Evolutionary conservation across 257 asterid species (phyloP), one percentile per base, ranked within the genome.

Genomic region (Anisodus acutangulus): DNA sequence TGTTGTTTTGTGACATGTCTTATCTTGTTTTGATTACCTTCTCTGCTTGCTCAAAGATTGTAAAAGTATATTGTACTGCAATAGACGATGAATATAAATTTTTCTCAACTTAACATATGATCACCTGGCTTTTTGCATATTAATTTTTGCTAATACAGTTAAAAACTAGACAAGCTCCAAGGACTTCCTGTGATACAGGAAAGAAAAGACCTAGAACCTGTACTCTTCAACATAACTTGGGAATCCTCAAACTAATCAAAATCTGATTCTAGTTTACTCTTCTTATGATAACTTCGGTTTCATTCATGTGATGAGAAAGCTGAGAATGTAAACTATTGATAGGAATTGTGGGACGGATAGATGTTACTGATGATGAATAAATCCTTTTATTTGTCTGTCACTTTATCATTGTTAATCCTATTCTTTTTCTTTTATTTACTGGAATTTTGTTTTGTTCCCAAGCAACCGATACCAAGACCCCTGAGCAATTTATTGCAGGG

Each of bases 1-100:
- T 93, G 97, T 69, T 89, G 93, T 85, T 89, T 91, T 79, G 78
- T 88, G 4, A 83, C 91, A 37, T 93, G 93, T 72, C 94, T 93
- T 62, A 54, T 93, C 72, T 67, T 90, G 81, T 93, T 93, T 64
- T 93, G 87, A 91, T 15, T 47, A 45, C 15, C 1, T 4, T 16
- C 26, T 43, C 16, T 12, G 69, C 39, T 10, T 49, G 43, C 43
- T 15, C 49, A 41, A 49, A 82, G 3, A 5, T 6, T 22, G 22
- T 76, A 76, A 51, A 2, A 51, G 2, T 76, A 76, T 53, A 3
- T 76, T 1, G 45, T 22, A 15, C 7, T 3, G 53, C 9, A 62
- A 2, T 5, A 68, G 1, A 68, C 6, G 22, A 5, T 62, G 43
- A 31, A 51, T 54, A 63, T 62, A 31, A 9, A 43, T 6, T 78